Percentiles rank a stretch among this genome's conserved stretches.
Evolutionary conservation across 75 land plant species (phyloP).

Genomic region (Pinus tabuliformis): DNA sequence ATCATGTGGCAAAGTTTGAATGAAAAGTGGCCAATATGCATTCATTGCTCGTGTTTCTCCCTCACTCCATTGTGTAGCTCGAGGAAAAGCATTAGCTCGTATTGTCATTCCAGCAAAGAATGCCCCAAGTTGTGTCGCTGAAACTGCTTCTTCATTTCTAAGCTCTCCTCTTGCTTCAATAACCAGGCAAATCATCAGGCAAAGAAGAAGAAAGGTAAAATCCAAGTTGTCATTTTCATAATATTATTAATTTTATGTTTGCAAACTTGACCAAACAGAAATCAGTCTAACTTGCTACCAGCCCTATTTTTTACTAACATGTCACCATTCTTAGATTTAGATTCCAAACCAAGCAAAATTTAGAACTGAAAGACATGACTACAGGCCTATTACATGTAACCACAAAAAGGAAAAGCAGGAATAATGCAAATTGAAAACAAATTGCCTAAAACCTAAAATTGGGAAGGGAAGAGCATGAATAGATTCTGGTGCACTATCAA

Average conservation of each 20-base stretch:
- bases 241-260: neutral
- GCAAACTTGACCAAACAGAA: neutral
- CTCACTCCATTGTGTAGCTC: constrained; percentile 94
- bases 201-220: neutral
- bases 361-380: neutral
- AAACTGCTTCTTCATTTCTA: constrained; percentile 68
- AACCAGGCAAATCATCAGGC: neutral
- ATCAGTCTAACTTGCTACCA: too few relatives aligned
- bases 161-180: constrained; percentile 83
- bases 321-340: too few relatives aligned
- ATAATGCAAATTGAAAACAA: neutral
- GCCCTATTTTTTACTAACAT: too few relatives aligned
- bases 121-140: constrained; percentile 93
- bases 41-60: constrained; percentile 86
- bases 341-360: neutral
- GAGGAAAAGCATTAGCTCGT: constrained; percentile 86
- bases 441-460: neutral
- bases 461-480: neutral
- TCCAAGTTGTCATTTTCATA: neutral
- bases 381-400: neutral
- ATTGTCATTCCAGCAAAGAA: constrained; percentile 96
- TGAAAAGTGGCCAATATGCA: constrained; percentile 78
- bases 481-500: neutral
- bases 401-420: neutral
- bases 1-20: constrained; percentile 73